Base-by-base conservation (phyloP, 78 protist genomes). In the Pigoraptor vietnamica region DNA sequence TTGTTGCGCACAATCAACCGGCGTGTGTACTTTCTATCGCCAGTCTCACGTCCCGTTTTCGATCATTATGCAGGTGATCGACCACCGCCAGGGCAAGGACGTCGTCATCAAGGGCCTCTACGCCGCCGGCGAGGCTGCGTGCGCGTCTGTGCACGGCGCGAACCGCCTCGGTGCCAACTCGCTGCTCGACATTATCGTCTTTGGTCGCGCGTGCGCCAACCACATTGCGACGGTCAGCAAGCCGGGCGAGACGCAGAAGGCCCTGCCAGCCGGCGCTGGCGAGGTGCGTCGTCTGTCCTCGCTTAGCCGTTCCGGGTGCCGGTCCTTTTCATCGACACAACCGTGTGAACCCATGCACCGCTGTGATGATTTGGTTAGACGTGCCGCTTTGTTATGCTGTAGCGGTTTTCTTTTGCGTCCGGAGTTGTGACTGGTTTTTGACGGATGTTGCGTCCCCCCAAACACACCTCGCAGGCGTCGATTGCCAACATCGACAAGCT, bases 141-240 rank as follows among this genome's bases (percentile, higher is more conserved):
- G 98, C 93, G 99, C 95, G 14, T 96, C 98, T 32, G 99, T 98
- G 32, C 99, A 98, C 94, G 99, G 99, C 39, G 99, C 99, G 84
- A 98, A 98, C 96, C 93, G 99, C 32, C 96, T 98, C 83, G 99
- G 99, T 29, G 99, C 99, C 87, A 99, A 99, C 97, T 98, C 99
- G 32, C 97, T 99, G 67, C 95, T 99, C 32, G 99, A 99, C 91
- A 97, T 99, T 37, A 99, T 99, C 91, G 99, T 99, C 86, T 99
- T 98, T 90, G 99, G 99, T 34, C 96, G 99, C 35, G 98, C 99
- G 0, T 94, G 97, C 86, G 99, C 99, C 35, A 82, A 89, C 93
- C 81, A 19, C 90, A 95, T 96, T 82, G 91, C 90, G 39, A 91
- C 33, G 88, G 67, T 0, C 23, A 0, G 0, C 92, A 89, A 93